Evolutionary conservation across 2,329 filamentous ascomycete genomes (phyloP).

Genomic region (Fusarium devonianum): DNA sequence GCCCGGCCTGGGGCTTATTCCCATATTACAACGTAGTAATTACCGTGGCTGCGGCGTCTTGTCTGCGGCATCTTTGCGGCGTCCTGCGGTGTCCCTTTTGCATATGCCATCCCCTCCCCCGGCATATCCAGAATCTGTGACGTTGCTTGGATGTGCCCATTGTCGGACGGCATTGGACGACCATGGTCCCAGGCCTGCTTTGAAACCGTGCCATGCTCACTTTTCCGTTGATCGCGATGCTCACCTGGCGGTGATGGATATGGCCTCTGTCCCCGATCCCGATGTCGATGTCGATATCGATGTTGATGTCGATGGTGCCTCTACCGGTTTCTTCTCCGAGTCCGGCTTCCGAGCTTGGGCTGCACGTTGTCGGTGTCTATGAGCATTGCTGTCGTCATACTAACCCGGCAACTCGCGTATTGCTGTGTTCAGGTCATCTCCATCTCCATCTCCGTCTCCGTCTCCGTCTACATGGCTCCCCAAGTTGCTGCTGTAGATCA

Average conservation of each 20-base stretch:
- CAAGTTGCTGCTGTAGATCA: conserved; percentile 1
- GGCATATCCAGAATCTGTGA: conserved; percentile 4
- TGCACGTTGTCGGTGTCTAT: no score
- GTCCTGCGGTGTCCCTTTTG: no score
- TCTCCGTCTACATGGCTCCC: no score
- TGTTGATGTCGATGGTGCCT: not conserved
- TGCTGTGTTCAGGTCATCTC: no score
- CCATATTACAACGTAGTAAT: no score
- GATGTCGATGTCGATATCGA: conserved; percentile 7
- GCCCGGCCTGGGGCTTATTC: no score
- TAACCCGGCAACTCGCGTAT: no score
- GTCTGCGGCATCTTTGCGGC: conserved; percentile 9
- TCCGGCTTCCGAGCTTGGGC: not conserved
- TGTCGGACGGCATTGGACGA: conserved; percentile 26
- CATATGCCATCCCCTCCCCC: not conserved
- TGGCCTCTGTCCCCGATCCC: not conserved
- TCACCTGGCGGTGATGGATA: not conserved
- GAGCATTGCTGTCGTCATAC: not conserved
- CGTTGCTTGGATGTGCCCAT: conserved; percentile 21
- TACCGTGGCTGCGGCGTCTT: conserved; percentile 18
- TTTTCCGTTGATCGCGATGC: not conserved
- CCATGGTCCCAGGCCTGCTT: conserved; percentile 8
- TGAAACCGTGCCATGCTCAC: conserved; percentile 12
- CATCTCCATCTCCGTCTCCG: no score
- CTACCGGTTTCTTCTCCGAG: not conserved